Base-by-base conservation (phyloP, 176 grass and related monocot species). In the Eragrostis nindensis region DNA sequence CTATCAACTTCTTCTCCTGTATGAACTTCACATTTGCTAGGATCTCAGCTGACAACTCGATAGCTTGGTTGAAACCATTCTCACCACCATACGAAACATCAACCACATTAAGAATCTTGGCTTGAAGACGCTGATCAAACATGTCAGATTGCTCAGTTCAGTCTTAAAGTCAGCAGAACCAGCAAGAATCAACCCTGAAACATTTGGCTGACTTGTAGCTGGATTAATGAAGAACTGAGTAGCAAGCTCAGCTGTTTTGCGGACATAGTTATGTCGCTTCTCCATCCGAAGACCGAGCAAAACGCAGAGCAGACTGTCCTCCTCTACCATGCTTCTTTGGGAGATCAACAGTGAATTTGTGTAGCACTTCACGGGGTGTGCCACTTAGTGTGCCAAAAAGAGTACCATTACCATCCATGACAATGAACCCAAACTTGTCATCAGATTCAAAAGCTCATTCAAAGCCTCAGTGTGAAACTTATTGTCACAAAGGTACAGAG, bases 331-430 rank as follows among this genome's bases (percentile, higher is more conserved):
- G 86, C 62, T 88, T 88, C 75, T 88, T 88, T 75, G 86, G 86
- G 43, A 88, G 81, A 84, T 88, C 86, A 84, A 88, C 86, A 32
- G 69, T 68, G 81, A 88, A 88, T 38, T 84, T 88, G 68, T 88
- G 86, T 69, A 88, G 86, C 18, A 88, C 86, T 41, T 88, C 86
- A 50, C 81, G 86, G 14, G 86, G 79, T 69, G 84, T 88, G 36
- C 86, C 86, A 84, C 86, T 88, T 25, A 88, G 69, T 62, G 86
- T 88, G 52, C 86, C 86, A 88, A 88, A 88, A 43, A 88, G 81
- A 62, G 86, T 88, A 61, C 86, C 86, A 14, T 88, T 88, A 80
- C 86, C 86, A 84, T 88, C 81, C 86, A 88, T 88, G 59, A 88
- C 81, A 84, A 88, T 88, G 62, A 88, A 88, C 8, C 86, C 81